A percentile compares a stretch with the other conserved stretches of the same genome.
Conservation (phyloP, 495 filamentous ascomycete species). For the Evernia prunastri region DNA sequence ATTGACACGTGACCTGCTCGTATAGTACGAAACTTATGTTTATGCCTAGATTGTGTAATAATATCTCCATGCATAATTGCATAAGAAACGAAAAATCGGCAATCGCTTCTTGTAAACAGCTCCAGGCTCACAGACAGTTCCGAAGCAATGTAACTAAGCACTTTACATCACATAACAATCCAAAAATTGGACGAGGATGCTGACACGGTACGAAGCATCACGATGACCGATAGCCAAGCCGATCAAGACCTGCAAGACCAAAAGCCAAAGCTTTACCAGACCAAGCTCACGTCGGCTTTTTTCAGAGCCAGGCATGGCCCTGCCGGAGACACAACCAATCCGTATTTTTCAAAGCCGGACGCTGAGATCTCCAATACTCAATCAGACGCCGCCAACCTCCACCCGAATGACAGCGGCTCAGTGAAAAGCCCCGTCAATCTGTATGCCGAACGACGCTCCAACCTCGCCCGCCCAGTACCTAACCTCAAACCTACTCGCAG, state of each 20-base stretch:
- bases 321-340: background rate
- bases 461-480: conserved; percentile 13
- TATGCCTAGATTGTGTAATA: too few relatives aligned
- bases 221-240: background rate
- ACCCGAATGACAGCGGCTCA: background rate
- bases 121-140: background rate
- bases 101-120: background rate
- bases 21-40: too few relatives aligned
- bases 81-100: too few relatives aligned
- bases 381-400: background rate
- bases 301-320: conserved; percentile 4
- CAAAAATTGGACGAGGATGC: background rate
- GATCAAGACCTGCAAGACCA: background rate
- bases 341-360: background rate
- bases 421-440: background rate
- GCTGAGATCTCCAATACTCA: background rate
- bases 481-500: conserved; percentile 14
- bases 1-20: too few relatives aligned
- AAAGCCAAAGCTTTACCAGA: conserved; percentile 6
- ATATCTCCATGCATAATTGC: too few relatives aligned
- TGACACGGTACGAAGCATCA: background rate
- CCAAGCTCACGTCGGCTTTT: conserved; percentile 11
- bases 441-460: conserved; percentile 18
- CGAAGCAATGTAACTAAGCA: too few relatives aligned
- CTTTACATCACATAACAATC: background rate